Evolutionary conservation across 75 land plant genomes (phyloP).

Genomic region (Adiantum capillusveneris): DNA sequence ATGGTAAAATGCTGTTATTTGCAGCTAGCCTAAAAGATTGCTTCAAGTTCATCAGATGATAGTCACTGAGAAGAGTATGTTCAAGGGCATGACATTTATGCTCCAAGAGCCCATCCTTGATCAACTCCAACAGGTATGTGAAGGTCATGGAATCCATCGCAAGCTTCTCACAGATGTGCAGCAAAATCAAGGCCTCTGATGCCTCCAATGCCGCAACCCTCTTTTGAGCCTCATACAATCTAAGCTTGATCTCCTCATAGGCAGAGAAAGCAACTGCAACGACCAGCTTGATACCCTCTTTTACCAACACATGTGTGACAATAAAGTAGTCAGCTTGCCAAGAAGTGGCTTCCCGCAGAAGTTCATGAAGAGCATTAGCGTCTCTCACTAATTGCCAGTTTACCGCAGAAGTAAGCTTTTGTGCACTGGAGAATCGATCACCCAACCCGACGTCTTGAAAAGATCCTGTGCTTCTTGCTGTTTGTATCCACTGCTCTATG

Average conservation of each 20-base stretch:
- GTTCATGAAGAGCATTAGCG: constrained; percentile 14
- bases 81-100: no score
- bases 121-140: no score
- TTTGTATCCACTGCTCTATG: constrained; percentile 41
- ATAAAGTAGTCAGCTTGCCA: constrained; percentile 17
- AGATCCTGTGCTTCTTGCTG: constrained; percentile 5
- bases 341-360: constrained; percentile 4
- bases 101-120: no score
- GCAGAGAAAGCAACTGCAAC: constrained; percentile 22
- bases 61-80: no score
- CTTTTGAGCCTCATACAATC: constrained; percentile 35
- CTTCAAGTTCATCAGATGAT: no score
- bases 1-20: no score
- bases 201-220: constrained; percentile 17
- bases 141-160: no score
- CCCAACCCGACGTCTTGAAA: constrained; percentile 5
- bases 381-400: constrained; percentile 23
- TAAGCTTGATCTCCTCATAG: constrained; percentile 21
- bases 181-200: not conserved
- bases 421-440: not conserved
- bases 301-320: constrained; percentile 3
- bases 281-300: constrained; percentile 24
- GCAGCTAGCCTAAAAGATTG: no score
- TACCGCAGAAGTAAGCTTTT: constrained; percentile 5
- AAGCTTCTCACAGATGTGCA: not conserved